Conservation (phyloP, 768 basidiomycete genomes). For the Lactarius tabidus region DNA sequence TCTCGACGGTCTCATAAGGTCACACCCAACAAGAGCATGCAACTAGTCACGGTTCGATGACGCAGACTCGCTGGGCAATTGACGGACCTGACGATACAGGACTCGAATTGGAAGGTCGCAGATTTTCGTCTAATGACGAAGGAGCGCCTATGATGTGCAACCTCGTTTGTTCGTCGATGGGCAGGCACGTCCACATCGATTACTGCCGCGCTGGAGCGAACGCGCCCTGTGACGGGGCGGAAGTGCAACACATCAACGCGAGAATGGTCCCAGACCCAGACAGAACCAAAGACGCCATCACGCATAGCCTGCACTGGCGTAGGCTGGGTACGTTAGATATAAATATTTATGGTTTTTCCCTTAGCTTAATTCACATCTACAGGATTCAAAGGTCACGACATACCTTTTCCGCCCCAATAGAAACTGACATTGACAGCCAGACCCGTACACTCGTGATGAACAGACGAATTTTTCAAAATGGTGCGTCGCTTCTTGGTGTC, state of each 20-base stretch:
- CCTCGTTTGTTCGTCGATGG: slow-evolving; percentile 50
- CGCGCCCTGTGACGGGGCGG: slow-evolving; percentile 39
- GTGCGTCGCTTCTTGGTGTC: slow-evolving; percentile 30
- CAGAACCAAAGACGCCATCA: slow-evolving; percentile 49
- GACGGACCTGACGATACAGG: slow-evolving; percentile 48
- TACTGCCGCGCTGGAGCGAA: slow-evolving; percentile 45
- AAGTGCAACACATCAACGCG: slow-evolving; percentile 43
- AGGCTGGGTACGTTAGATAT: slow-evolving; percentile 43
- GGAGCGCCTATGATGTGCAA: slow-evolving; percentile 64
- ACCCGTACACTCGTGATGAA: slow-evolving; percentile 57
- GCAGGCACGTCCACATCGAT: slow-evolving; percentile 56
- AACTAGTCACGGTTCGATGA: slow-evolving; percentile 62
- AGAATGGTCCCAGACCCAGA: slow-evolving; percentile 45
- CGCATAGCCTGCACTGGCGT: slow-evolving; percentile 54
- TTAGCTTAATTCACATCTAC: background rate
- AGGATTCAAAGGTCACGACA: slow-evolving; percentile 50
- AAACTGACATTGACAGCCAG: slow-evolving; percentile 29
- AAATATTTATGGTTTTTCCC: slow-evolving; percentile 10
- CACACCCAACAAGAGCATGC: slow-evolving; percentile 60
- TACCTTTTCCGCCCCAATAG: background rate
- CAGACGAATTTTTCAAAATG: slow-evolving; percentile 51
- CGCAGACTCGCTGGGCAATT: slow-evolving; percentile 51
- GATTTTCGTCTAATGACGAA: slow-evolving; percentile 49
- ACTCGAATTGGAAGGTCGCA: slow-evolving; percentile 52
- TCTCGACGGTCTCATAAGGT: slow-evolving; percentile 33